Conservation (phyloP, 345 rosid species). For the Arabidopsis thaliana region DNA sequence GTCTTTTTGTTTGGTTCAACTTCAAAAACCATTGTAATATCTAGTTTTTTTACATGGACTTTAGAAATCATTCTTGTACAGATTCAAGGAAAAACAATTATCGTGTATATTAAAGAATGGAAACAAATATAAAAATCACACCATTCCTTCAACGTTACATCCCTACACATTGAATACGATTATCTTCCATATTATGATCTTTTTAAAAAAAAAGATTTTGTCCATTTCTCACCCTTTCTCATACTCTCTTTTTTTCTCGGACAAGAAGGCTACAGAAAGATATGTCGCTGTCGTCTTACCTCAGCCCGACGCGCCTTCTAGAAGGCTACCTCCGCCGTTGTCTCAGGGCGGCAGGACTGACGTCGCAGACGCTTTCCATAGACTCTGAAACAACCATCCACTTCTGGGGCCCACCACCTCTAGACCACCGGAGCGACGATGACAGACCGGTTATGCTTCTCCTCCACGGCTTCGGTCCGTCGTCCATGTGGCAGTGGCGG, state of each 20-base stretch:
- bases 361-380: slow-evolving; percentile 50
- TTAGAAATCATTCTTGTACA: no score
- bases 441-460: slow-evolving; percentile 61
- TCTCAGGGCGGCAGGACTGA: slow-evolving; percentile 66
- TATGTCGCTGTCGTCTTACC: slow-evolving; percentile 50
- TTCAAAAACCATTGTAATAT: no score
- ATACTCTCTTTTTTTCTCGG: slow-evolving; percentile 9
- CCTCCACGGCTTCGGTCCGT: slow-evolving; percentile 90
- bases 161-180: background rate
- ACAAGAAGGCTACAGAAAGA: slow-evolving; percentile 39
- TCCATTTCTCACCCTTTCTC: slow-evolving; percentile 10
- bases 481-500: slow-evolving; percentile 84
- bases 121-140: background rate
- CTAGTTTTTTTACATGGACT: no score
- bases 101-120: background rate
- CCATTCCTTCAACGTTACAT: background rate
- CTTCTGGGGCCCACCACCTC: slow-evolving; percentile 68
- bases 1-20: no score
- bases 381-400: slow-evolving; percentile 66
- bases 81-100: no score
- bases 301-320: slow-evolving; percentile 69
- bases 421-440: background rate
- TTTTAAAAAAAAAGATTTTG: background rate
- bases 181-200: background rate
- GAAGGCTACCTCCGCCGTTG: slow-evolving; percentile 74